Base-by-base conservation (phyloP, 768 basidiomycete genomes). In the Candolleomyces aberdarensis region DNA sequence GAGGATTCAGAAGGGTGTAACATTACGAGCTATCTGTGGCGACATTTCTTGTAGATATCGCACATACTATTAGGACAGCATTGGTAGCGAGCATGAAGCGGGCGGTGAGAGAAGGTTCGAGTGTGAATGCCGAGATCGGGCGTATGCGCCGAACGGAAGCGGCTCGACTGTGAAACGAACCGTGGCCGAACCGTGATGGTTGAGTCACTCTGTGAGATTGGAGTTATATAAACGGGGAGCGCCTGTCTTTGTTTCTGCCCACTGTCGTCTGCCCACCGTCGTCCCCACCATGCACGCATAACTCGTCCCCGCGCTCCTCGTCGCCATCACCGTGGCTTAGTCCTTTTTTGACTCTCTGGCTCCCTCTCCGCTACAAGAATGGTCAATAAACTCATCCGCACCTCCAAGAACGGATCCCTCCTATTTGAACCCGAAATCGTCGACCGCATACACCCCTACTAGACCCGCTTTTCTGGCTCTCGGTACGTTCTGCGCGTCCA, bases 381-480 rank as follows among this genome's bases (percentile, higher is more conserved):
- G 91, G 88, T 91, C 82, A 86, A 91, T 80, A 90, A 86, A 85
- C 85, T 86, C 73, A 79, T 85, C 71, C 89, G 87, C 67, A 87
- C 80, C 75, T 87, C 88, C 72, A 89, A 86, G 82, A 87, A 91
- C 88, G 89, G 91, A 80, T 87, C 89, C 76, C 83, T 91, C 62
- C 84, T 91, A 71, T 92, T 92, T 75, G 90, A 91, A 80, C 91
- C 91, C 63, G 86, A 89, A 80, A 87, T 91, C 75, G 90, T 91
- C 75, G 85, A 91, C 76, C 91, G 91, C 75, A 92, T 92, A 92
- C 85, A 87, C 78, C 76, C 76, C 72, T 82, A 71, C 58, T 74
- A 62, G 72, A 65, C 62, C 53, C 62, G 64, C 59, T 36, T 51
- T 59, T 52, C 62, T 60, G 20, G 56, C 62, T 55, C 57, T 62